Evolutionary conservation across 2,329 filamentous ascomycete genomes (phyloP), one percentile per base, ranked within the genome.

Genomic region (Colletotrichum magnum): DNA sequence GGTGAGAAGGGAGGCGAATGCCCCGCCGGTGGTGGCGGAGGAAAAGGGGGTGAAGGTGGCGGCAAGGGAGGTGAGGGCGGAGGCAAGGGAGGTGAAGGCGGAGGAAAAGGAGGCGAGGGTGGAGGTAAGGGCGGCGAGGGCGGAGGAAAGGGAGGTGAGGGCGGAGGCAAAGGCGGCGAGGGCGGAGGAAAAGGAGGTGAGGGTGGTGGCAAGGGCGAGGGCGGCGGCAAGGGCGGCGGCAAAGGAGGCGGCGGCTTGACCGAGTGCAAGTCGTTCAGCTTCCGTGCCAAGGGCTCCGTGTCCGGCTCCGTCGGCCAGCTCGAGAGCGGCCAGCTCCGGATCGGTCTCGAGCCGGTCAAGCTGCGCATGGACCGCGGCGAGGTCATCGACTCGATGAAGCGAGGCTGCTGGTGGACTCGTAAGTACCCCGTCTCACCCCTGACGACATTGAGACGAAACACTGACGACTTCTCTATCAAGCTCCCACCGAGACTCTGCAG

Each of bases 371-470:
- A 85, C 71, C 81, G 82, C 16, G 83, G 83, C 59, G 85, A 86
- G 24, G 84, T 93, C 69, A 86, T 82, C 18, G 90, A 92, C 75
- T 77, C 80, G 56, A 82, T 82, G 56, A 86, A 86, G 52, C 83
- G 87, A 66, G 89, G 90, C 21, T 92, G 90, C 75, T 89, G 90
- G 78, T 80, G 91, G 74, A 92, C 90, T 71, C 82, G 86, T 88
- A 78, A 77, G 82, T 80, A 24, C 68, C 64, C 13, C 1, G 18
- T 28, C 39, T 16, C 2, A 15, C 6, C 16, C 36, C 16, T 10
- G 21, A 10, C 6, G 26, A 5, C 6, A 15, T 13, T 5, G 36
- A 13, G 13, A 36, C 6, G 4, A 7, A 3, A 10, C 6, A 5
- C 48, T 66, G 5, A 67, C 36, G 28, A 6, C 18, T 10, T 7